Percentiles rank a stretch among this genome's conserved stretches.
phyloP scores from a whole-genome alignment of 257 asterid genomes.

The Nicotiana undulata region DNA sequence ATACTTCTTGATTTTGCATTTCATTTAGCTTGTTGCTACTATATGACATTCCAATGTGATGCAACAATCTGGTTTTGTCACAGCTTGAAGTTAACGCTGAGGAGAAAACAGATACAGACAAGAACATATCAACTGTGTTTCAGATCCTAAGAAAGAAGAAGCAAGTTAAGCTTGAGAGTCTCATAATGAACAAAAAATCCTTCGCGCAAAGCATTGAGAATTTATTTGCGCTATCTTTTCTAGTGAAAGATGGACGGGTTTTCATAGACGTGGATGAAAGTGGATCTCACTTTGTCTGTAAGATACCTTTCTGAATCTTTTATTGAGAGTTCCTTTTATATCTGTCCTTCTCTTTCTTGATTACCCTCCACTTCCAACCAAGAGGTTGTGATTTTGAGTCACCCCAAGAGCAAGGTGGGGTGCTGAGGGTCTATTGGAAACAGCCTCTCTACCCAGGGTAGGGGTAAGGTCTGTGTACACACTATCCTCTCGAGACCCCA shows the following conservation, averaged over 20 bases:
- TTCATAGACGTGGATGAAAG: slow-evolving; percentile 23
- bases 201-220: slow-evolving; percentile 59
- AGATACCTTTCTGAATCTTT: slow-evolving; percentile 1
- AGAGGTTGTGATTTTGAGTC: no score
- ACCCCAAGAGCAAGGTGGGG: no score
- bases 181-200: slow-evolving; percentile 34
- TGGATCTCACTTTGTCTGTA: slow-evolving; percentile 45
- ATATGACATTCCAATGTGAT: background rate
- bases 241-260: slow-evolving; percentile 54
- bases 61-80: background rate
- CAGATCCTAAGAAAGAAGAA: slow-evolving; percentile 25
- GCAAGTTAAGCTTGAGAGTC: slow-evolving; percentile 32
- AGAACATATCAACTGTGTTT: slow-evolving; percentile 33
- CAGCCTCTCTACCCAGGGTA: no score
- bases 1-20: background rate
- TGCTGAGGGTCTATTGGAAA: no score
- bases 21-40: background rate
- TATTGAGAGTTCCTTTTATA: background rate
- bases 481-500: no score
- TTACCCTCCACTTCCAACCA: no score
- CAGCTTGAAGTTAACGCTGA: slow-evolving; percentile 29
- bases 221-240: slow-evolving; percentile 50
- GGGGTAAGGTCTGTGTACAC: no score
- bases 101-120: slow-evolving; percentile 28
- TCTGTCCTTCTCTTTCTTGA: background rate